Base-by-base conservation (phyloP, 2,329 filamentous ascomycete genomes). In the Diaporthe ampelina region DNA sequence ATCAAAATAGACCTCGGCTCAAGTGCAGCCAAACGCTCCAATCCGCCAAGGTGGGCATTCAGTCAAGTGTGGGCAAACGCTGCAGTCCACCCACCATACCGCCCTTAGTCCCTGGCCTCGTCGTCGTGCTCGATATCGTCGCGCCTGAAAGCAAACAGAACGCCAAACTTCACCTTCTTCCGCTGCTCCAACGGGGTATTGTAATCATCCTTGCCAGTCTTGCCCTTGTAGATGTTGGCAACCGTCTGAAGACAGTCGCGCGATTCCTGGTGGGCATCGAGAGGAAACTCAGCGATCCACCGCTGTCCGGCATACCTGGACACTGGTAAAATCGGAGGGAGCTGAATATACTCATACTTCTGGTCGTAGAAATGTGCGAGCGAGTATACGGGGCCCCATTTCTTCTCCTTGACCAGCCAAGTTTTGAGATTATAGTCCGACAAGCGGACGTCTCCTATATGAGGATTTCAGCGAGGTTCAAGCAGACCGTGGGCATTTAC, bases 341-440 rank as follows among this genome's bases (percentile, higher is more conserved):
- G 74, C 21, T 76, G 72, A 6, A 76, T n/a, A n/a, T 67, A 76
- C 24, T 72, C 61, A 10, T 37, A 58, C 24, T 72, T 58, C 3
- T 10, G 17, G 57, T 74, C 72, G n/a, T 63, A 74, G 56, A 72
- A 76, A 13, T 29, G 69, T 2, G n/a, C 9, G 9, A 74, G 59
- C 32, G 68, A 13, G 5, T 58, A 48, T 2, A 3, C 3, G 10
- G 50, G 17, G n/a, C 48, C 29, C 29, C n/a, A n/a, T n/a, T 17
- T 5, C 2, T 21, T n/a, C n/a, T n/a, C n/a, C n/a, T n/a, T n/a
- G n/a, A n/a, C n/a, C n/a, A n/a, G n/a, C n/a, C n/a, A n/a, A n/a
- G n/a, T 67, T 2, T 45, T 37, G 29, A 68, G 9, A 7, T 29
- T 11, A 43, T 40, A 72, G 6, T 19, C 26, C 1, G 6, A 26